Percentiles rank a stretch among this genome's conserved stretches.
Conservation (phyloP, 257 asterid genomes). For the Solanum virginianum region DNA sequence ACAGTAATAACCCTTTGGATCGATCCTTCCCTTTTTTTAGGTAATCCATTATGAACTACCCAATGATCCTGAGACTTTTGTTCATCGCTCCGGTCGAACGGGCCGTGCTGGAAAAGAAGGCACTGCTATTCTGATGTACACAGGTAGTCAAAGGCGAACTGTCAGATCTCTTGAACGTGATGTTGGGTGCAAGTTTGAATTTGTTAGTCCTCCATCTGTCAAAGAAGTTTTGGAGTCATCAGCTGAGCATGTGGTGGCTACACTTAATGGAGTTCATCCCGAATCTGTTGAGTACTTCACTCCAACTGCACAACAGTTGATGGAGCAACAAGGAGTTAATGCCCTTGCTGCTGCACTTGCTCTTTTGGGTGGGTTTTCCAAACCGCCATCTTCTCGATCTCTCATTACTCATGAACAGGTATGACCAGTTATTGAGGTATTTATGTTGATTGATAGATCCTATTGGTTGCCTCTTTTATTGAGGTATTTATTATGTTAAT, state of each 20-base stretch:
- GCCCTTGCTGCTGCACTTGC: conserved; percentile 47
- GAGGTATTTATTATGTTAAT: not conserved
- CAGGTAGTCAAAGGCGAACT: conserved; percentile 6
- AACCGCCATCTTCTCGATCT: conserved; percentile 41
- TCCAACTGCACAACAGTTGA: conserved; percentile 30
- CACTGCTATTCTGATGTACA: conserved; percentile 6
- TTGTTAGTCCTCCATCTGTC: conserved; percentile 6
- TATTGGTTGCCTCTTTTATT: not conserved
- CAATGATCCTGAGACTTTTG: conserved; percentile 91
- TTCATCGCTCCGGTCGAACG: conserved; percentile 96
- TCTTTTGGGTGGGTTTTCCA: conserved; percentile 38
- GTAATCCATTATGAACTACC: conserved; percentile 94
- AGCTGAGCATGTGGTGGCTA: conserved; percentile 8
- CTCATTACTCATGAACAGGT: conserved; percentile 46
- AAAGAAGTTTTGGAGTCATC: conserved; percentile 9
- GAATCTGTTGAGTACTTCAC: conserved; percentile 31
- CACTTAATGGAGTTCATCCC: conserved; percentile 30
- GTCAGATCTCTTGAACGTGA: conserved; percentile 9
- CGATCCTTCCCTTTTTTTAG: conserved; percentile 12
- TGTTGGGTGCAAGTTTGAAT: conserved; percentile 6
- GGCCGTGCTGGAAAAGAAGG: conserved; percentile 44
- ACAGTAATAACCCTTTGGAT: not conserved
- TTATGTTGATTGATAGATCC: not conserved
- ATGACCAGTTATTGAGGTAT: not conserved
- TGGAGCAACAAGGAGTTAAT: conserved; percentile 29